These are phyloP conservation scores for Lavandula angustifolia DNA, from an alignment of 257 asterid species.

Conservation along the genomic window DNA sequence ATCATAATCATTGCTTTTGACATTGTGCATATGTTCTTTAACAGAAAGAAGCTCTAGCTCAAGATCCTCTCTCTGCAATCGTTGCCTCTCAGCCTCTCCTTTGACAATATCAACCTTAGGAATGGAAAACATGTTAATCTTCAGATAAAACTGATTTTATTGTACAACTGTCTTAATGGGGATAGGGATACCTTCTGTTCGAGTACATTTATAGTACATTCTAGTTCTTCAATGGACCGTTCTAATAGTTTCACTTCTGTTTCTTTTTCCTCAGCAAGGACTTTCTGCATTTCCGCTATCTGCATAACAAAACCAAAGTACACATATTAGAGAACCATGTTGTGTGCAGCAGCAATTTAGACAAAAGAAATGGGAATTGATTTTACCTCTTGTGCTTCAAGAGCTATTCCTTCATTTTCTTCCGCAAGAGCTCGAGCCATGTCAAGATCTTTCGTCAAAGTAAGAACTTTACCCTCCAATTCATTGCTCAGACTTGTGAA, in stretches of 20 bases:
- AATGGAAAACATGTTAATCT: slow-evolving; percentile 37
- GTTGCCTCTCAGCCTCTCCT: slow-evolving; percentile 93
- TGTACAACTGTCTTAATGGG: slow-evolving; percentile 11
- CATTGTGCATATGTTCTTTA: slow-evolving; percentile 71
- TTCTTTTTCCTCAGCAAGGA: slow-evolving; percentile 74
- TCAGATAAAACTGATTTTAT: not conserved
- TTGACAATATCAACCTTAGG: slow-evolving; percentile 73
- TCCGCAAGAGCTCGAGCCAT: slow-evolving; percentile 63
- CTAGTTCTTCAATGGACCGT: slow-evolving; percentile 87
- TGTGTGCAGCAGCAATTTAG: slow-evolving; percentile 2
- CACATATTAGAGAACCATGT: slow-evolving; percentile 23
- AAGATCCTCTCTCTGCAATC: slow-evolving; percentile 89
- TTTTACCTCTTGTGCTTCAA: slow-evolving; percentile 84
- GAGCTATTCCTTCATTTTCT: slow-evolving; percentile 65
- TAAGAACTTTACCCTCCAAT: slow-evolving; percentile 41
- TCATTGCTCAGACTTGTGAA: slow-evolving; percentile 57
- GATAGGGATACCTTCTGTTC: slow-evolving; percentile 74
- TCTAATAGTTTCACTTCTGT: slow-evolving; percentile 87
- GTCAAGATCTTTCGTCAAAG: slow-evolving; percentile 62
- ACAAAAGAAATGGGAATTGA: not conserved
- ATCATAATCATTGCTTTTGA: slow-evolving; percentile 60
- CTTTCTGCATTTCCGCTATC: slow-evolving; percentile 59
- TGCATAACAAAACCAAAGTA: slow-evolving; percentile 33
- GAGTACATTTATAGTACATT: slow-evolving; percentile 81
- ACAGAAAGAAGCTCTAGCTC: slow-evolving; percentile 84